Base-by-base conservation (phyloP, 768 basidiomycete species). In the Mycena floridula region DNA sequence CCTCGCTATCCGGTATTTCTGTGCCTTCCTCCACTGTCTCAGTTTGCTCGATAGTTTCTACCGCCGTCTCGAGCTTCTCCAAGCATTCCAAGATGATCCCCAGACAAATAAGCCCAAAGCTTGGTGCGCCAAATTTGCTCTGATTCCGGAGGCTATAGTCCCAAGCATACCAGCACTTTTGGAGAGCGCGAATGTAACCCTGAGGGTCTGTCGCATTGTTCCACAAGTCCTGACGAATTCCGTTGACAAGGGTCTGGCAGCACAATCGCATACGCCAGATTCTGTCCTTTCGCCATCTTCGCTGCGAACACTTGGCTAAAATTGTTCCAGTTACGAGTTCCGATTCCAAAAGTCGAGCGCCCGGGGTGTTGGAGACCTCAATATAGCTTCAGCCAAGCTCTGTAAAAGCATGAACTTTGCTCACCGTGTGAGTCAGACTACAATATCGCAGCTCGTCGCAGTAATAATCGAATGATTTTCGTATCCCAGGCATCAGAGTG, bases 311-410 rank as follows among this genome's bases (percentile, higher is more conserved):
- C 47, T 80, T 80, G 2, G 79, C 83, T 37, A 88, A 61, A 45
- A 91, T 91, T 0, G 82, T 80, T 16, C 86, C 87, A 24, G 81
- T 62, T 1, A 88, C 81, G 20, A 89, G 70, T 53, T 91, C 89
- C 40, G 83, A 81, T 55, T 91, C 89, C 5, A 69, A 59, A 25
- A 91, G 67, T 24, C 71, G 71, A 7, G 68, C 68, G 7, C 74
- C 78, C 1, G 79, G 70, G 7, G 67, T 62, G 43, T 74, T 72
- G 7, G 82, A 77, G 8, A 89, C 60, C n/a, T n/a, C n/a, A n/a
- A n/a, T n/a, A n/a, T n/a, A n/a, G n/a, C n/a, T n/a, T n/a, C n/a
- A n/a, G n/a, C n/a, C n/a, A n/a, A n/a, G n/a, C n/a, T n/a, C n/a
- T n/a, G n/a, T n/a, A n/a, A n/a, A n/a, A n/a, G n/a, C n/a, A n/a